Percentiles rank a stretch among this genome's conserved stretches.
Evolutionary conservation across 2,329 filamentous ascomycete genomes (phyloP).

Genomic region (Aspergillus awamori): DNA sequence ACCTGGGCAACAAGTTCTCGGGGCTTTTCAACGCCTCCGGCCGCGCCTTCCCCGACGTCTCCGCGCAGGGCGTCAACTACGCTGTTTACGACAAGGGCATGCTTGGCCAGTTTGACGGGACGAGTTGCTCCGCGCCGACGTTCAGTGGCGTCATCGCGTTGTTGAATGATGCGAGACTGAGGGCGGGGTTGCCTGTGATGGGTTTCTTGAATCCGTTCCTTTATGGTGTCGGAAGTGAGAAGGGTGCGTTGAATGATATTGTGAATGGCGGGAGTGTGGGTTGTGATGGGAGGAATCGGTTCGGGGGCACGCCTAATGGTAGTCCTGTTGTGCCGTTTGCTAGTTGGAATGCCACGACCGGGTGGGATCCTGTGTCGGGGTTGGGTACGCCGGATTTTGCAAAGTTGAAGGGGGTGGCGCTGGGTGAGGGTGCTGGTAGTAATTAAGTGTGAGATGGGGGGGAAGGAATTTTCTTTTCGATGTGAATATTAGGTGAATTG

Average conservation of each 20-base stretch:
- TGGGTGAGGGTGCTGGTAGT: not conserved
- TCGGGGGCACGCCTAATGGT: slow-evolving; percentile 43
- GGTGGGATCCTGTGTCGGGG: slow-evolving; percentile 57
- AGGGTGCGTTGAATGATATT: slow-evolving; percentile 52
- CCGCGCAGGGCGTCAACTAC: slow-evolving; percentile 40
- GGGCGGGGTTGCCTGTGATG: slow-evolving; percentile 52
- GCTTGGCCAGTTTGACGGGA: slow-evolving; percentile 39
- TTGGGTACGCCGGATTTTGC: slow-evolving; percentile 41
- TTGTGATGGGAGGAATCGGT: slow-evolving; percentile 49
- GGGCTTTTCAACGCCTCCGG: slow-evolving; percentile 38
- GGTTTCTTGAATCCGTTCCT: slow-evolving; percentile 66
- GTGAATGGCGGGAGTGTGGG: slow-evolving; percentile 51
- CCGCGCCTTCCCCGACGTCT: slow-evolving; percentile 47
- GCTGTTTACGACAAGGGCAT: slow-evolving; percentile 37
- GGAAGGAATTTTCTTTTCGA: not conserved
- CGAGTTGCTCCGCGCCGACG: slow-evolving; percentile 58
- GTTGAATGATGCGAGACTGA: slow-evolving; percentile 63
- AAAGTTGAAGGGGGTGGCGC: slow-evolving; percentile 20
- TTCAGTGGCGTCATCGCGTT: slow-evolving; percentile 62
- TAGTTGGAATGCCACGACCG: slow-evolving; percentile 54
- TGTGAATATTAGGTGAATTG: no score
- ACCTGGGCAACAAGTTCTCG: slow-evolving; percentile 28
- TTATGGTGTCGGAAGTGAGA: slow-evolving; percentile 46
- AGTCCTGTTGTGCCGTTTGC: slow-evolving; percentile 49
- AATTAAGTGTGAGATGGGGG: not conserved